Base-by-base conservation (phyloP, 176 grass and related monocot genomes). In the Panicum miliaceum region DNA sequence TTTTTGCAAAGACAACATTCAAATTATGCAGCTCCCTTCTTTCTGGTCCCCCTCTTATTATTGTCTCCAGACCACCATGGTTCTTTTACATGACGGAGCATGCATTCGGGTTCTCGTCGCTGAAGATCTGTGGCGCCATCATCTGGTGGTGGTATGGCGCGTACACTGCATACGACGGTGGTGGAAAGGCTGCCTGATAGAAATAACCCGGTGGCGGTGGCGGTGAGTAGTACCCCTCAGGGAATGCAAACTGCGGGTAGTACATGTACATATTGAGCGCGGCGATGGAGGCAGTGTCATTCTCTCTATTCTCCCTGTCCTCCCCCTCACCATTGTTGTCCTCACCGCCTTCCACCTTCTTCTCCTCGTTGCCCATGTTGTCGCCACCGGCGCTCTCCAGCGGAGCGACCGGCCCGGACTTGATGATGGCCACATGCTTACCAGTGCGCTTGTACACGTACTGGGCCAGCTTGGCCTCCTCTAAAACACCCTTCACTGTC, bases 51-150 rank as follows among this genome's bases (percentile, higher is more conserved):
- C 68, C 61, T 12, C 48, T 20, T 83, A 40, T 84, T 75, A 70
- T 84, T 76, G 2, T 23, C 68, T 60, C 60, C 77, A 77, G 71
- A 80, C 11, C 69, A 2, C 32, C 32, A 46, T 6, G 16, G 26
- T 75, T 82, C 75, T 74, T 85, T 88, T 90, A 97, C 89, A 97
- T 97, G 6, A 90, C 45, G 2, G 81, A 82, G 87, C 94, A 97
- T 32, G 94, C 94, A 67, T 97, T 94, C 0, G 94, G 94, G 82
- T 97, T 97, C 73, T 97, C 94, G 64, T 97, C 94, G 64, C 94
- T 97, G 77, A 97, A 97, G 46, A 91, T 78, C 84, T 97, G 82
- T 2, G 91, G 87, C 7, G 94, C 74, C 68, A 86, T 71, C 3
- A 67, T 5, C 23, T 47, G 48, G 71, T 84, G 53, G 20, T 56